Conservation (phyloP, 1,284 basidiomycete genomes). For the Cutaneotrichosporon sp. region DNA sequence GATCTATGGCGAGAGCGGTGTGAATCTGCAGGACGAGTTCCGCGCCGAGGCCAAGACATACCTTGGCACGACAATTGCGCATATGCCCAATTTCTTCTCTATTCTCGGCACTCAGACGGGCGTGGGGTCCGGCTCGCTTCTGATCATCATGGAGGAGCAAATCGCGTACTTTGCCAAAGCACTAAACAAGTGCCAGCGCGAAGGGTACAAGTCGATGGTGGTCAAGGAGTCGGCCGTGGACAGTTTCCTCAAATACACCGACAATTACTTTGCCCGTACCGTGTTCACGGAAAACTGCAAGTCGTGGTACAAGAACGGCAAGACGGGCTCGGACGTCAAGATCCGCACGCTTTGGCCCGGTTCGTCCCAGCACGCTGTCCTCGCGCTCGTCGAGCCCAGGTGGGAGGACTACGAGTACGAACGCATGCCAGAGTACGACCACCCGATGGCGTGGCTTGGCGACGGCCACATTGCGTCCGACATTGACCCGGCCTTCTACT, state of each 20-base stretch:
- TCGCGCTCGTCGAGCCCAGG: slow-evolving; percentile 27
- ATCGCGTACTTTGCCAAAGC: slow-evolving; percentile 19
- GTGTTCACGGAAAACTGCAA: slow-evolving; percentile 28
- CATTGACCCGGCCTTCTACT: slow-evolving; percentile 15
- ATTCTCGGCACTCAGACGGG: slow-evolving; percentile 8
- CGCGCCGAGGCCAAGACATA: slow-evolving; percentile 24
- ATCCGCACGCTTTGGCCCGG: slow-evolving; percentile 27
- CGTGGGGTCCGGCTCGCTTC: slow-evolving; percentile 12
- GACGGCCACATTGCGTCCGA: slow-evolving; percentile 13
- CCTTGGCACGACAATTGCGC: slow-evolving; percentile 25
- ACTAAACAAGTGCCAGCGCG: slow-evolving; percentile 11
- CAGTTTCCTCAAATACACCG: slow-evolving; percentile 32
- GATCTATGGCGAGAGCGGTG: slow-evolving; percentile 20
- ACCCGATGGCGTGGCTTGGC: slow-evolving; percentile 16
- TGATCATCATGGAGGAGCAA: slow-evolving; percentile 24
- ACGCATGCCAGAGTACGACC: slow-evolving; percentile 4
- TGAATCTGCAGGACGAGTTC: slow-evolving; percentile 37
- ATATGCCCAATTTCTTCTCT: slow-evolving; percentile 33
- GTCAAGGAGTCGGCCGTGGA: slow-evolving; percentile 25
- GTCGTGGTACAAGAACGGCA: slow-evolving; percentile 29
- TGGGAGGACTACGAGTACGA: slow-evolving; percentile 39
- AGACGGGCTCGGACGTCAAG: neutral
- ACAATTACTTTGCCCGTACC: slow-evolving; percentile 28
- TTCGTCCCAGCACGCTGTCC: slow-evolving; percentile 15
- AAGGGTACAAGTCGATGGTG: slow-evolving; percentile 20